Evolutionary conservation across 2,329 filamentous ascomycete species (phyloP).

Genomic region (Colletotrichum gigasporum): DNA sequence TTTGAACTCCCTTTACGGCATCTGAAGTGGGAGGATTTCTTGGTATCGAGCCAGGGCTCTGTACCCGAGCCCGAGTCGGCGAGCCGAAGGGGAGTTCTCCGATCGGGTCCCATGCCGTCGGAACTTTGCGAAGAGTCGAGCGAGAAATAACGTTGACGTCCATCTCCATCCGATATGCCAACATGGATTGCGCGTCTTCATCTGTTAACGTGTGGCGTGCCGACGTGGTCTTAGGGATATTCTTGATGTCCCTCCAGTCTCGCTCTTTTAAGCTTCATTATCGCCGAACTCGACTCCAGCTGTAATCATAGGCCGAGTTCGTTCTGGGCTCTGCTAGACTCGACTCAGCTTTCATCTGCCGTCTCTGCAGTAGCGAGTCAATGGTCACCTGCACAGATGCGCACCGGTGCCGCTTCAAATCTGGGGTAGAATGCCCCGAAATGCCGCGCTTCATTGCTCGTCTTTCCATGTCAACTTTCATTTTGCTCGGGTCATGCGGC

Average conservation of each 20-base stretch:
- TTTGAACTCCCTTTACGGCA: neutral
- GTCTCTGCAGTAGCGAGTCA: conserved; percentile 11
- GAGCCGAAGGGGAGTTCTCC: too few relatives aligned
- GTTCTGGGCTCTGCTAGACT: too few relatives aligned
- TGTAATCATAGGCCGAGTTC: neutral
- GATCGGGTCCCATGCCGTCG: neutral
- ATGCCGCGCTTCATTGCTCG: neutral
- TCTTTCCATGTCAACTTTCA: too few relatives aligned
- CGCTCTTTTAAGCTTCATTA: conserved; percentile 9
- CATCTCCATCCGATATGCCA: too few relatives aligned
- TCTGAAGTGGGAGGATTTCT: neutral
- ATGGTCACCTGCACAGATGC: conserved; percentile 17
- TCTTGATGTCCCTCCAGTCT: neutral
- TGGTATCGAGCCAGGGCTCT: neutral
- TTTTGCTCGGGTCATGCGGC: neutral
- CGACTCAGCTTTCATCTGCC: conserved; percentile 18
- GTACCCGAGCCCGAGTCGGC: neutral
- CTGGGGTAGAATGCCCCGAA: conserved; percentile 18
- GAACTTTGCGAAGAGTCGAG: neutral
- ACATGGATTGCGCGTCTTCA: neutral
- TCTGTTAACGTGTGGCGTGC: neutral
- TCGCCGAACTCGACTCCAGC: neutral
- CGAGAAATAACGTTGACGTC: neutral
- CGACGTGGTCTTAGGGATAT: neutral
- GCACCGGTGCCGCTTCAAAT: conserved; percentile 18